Conservation (phyloP, 495 filamentous ascomycete genomes). For the Hypoxylon lienhwacheense region DNA sequence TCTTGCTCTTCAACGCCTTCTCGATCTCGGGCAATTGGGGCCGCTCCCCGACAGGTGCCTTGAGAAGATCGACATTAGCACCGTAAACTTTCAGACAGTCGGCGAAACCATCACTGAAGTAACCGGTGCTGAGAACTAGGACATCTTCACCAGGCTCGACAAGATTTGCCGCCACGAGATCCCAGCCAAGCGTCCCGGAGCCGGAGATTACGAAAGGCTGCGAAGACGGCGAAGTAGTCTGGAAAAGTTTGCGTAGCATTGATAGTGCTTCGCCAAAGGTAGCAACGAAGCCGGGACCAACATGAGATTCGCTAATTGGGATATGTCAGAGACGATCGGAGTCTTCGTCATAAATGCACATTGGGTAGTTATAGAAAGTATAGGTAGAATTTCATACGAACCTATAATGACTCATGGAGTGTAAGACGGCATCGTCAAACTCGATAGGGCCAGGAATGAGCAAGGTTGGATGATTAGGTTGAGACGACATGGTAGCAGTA, state of each 20-base stretch:
- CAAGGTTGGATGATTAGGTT: slow-evolving; percentile 77
- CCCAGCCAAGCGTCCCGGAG: slow-evolving; percentile 95
- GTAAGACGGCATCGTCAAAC: slow-evolving; percentile 95
- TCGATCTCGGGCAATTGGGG: slow-evolving; percentile 87
- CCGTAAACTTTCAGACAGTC: slow-evolving; percentile 91
- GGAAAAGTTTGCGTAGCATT: slow-evolving; percentile 90
- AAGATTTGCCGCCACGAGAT: slow-evolving; percentile 88
- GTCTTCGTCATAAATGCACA: not conserved
- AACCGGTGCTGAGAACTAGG: slow-evolving; percentile 90
- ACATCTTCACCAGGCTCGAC: slow-evolving; percentile 85
- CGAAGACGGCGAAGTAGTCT: slow-evolving; percentile 74
- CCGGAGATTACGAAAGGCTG: slow-evolving; percentile 94
- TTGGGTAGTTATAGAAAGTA: too few relatives aligned
- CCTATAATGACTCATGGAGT: slow-evolving; percentile 96
- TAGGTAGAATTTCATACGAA: slow-evolving; percentile 45
- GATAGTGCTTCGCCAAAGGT: slow-evolving; percentile 86
- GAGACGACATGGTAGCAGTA: slow-evolving; percentile 68
- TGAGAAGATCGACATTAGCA: slow-evolving; percentile 83
- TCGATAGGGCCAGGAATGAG: slow-evolving; percentile 97
- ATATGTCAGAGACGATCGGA: slow-evolving; percentile 17
- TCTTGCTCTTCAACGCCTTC: slow-evolving; percentile 79
- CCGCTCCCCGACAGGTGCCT: slow-evolving; percentile 82
- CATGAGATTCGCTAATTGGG: slow-evolving; percentile 81
- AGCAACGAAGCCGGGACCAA: slow-evolving; percentile 82
- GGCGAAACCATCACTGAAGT: slow-evolving; percentile 95